These are phyloP conservation scores for Geoglossum glabrum DNA, from an alignment of 495 filamentous ascomycete species.

Conservation along the genomic window DNA sequence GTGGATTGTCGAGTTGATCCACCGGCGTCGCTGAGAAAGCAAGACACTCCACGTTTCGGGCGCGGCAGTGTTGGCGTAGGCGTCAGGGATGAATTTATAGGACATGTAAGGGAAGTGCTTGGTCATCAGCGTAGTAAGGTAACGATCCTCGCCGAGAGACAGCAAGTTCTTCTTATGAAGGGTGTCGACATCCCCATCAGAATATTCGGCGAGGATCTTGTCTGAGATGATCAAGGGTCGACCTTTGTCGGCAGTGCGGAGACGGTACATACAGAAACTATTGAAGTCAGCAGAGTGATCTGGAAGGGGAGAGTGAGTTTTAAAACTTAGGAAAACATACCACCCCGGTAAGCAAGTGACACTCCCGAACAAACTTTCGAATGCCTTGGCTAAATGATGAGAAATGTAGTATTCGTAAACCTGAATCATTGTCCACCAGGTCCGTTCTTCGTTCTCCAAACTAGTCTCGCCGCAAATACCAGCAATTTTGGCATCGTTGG, in stretches of 20 bases:
- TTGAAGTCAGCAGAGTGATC: conserved; percentile 10
- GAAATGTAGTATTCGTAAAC: conserved; percentile 98
- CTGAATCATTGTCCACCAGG: conserved; percentile 99
- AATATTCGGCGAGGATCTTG: conserved; percentile 69
- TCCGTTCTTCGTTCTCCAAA: conserved; percentile 80
- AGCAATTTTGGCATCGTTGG: conserved; percentile 85
- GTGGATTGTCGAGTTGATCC: conserved; percentile 98
- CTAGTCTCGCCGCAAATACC: conserved; percentile 96
- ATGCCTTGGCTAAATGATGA: conserved; percentile 82
- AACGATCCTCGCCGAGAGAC: conserved; percentile 91
- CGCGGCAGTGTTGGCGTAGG: conserved; percentile 78
- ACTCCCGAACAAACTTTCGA: conserved; percentile 85
- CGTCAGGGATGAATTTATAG: conserved; percentile 88
- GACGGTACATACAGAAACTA: conserved; percentile 97
- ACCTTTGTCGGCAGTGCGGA: conserved; percentile 80
- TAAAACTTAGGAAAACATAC: conserved; percentile 32
- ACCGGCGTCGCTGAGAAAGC: conserved; percentile 83
- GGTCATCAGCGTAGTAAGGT: conserved; percentile 90
- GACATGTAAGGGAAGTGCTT: conserved; percentile 92
- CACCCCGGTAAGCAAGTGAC: conserved; percentile 97
- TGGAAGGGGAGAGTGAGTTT: background rate
- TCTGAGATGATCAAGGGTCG: conserved; percentile 83
- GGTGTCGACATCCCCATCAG: conserved; percentile 72
- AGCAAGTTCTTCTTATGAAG: conserved; percentile 97
- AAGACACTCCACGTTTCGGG: conserved; percentile 85